These are phyloP conservation scores for Lactarius deliciosus DNA, from an alignment of 768 basidiomycete genomes.

Conservation along the genomic window DNA sequence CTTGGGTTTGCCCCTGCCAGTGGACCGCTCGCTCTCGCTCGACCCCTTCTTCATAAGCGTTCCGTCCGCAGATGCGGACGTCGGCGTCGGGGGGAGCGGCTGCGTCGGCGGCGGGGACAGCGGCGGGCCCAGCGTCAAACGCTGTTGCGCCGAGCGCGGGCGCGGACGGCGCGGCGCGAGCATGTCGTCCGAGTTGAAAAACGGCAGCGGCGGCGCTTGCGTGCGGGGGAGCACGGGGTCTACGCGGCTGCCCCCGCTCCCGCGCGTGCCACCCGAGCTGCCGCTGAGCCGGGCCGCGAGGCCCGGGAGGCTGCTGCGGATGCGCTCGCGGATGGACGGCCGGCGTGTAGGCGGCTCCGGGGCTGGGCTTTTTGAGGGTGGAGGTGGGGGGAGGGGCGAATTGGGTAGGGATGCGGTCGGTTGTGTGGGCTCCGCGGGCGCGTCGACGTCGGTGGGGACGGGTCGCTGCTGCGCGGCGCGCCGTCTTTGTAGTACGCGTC, in stretches of 20 bases:
- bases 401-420: not conserved
- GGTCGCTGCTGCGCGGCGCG: not conserved
- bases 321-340: not conserved
- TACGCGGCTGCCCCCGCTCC: slow-evolving; percentile 7
- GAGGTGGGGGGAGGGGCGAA: not conserved
- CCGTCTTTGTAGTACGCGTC: not conserved
- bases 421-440: not conserved
- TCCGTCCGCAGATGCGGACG: not conserved
- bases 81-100: not conserved
- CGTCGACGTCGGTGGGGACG: not conserved
- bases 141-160: not conserved
- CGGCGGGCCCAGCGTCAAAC: not conserved
- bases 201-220: not conserved
- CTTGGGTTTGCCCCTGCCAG: not conserved
- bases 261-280: not conserved
- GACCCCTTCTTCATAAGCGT: too few relatives aligned
- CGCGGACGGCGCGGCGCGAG: slow-evolving; percentile 12
- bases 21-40: not conserved
- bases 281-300: not conserved
- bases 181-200: slow-evolving; percentile 22
- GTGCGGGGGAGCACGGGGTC: slow-evolving; percentile 16
- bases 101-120: not conserved
- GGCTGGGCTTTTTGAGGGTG: not conserved
- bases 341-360: not conserved
- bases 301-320: not conserved